These are phyloP conservation scores for Tuber indicum DNA, from an alignment of 495 filamentous ascomycete species.

Conservation along the genomic window DNA sequence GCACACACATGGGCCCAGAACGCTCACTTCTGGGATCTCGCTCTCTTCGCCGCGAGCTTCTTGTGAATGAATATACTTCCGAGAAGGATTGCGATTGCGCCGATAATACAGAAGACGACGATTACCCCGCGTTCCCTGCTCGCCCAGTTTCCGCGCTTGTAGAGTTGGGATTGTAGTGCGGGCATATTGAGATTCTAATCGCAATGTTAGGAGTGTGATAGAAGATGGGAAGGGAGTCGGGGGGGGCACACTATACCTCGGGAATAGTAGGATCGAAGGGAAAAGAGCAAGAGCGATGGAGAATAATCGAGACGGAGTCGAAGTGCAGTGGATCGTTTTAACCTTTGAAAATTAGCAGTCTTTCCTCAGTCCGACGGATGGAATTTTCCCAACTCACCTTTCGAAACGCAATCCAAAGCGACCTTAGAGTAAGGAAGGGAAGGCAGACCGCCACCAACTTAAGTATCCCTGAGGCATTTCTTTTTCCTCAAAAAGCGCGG, in stretches of 20 bases:
- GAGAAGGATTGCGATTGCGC: constrained; percentile 49
- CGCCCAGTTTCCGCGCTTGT: constrained; percentile 52
- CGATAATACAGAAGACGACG: constrained; percentile 56
- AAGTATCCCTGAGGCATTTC: constrained; percentile 4
- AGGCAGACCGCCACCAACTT: background rate
- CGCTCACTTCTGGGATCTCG: constrained; percentile 15
- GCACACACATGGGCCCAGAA: background rate
- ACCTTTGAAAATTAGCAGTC: background rate
- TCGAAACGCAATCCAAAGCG: background rate
- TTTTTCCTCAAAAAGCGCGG: background rate
- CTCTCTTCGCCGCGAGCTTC: constrained; percentile 44
- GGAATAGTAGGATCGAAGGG: background rate
- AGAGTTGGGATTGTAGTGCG: constrained; percentile 32
- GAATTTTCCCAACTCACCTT: background rate
- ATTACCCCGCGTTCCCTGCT: constrained; percentile 51
- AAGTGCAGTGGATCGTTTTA: background rate
- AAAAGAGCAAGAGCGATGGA: background rate
- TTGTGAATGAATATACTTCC: constrained; percentile 48
- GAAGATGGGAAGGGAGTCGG: background rate
- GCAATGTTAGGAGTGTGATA: background rate
- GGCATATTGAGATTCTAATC: background rate
- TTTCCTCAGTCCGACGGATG: background rate
- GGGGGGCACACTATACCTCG: background rate
- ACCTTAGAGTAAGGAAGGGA: background rate
- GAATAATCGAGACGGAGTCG: background rate